A percentile compares a stretch with the other conserved stretches of the same genome.
Conservation (phyloP, 2,329 filamentous ascomycete genomes). For the Aspergillus sclerotialis region DNA sequence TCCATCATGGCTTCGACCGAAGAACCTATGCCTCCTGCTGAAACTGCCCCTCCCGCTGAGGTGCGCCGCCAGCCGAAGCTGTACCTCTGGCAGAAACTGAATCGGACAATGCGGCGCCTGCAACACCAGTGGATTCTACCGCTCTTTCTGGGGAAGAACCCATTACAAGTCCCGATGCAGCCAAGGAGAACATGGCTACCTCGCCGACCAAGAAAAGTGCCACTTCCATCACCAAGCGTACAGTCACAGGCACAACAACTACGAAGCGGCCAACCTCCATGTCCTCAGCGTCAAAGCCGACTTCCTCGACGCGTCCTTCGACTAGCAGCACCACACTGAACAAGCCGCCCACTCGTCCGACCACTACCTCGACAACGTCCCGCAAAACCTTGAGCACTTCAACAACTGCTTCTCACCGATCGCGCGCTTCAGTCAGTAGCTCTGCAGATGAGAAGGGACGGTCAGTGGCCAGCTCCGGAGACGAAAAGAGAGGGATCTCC, state of each 20-base stretch:
- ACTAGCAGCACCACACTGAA: constrained; percentile 33
- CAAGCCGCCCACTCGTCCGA: constrained; percentile 36
- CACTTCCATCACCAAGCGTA: constrained; percentile 24
- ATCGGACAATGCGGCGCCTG: constrained; percentile 23
- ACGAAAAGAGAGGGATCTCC: constrained; percentile 38
- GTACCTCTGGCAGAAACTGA: constrained; percentile 20
- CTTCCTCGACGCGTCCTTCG: constrained; percentile 21
- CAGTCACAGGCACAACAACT: constrained; percentile 26
- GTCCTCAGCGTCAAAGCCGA: constrained; percentile 22
- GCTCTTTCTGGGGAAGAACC: constrained; percentile 28
- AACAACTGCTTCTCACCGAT: constrained; percentile 32
- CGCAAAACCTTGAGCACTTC: constrained; percentile 31
- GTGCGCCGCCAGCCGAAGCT: constrained; percentile 14
- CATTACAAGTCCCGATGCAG: constrained; percentile 28
- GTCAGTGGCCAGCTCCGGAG: constrained; percentile 37
- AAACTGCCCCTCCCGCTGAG: constrained; percentile 4
- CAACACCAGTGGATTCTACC: constrained; percentile 27
- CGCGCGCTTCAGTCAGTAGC: constrained; percentile 36
- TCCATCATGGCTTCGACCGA: constrained; percentile 16
- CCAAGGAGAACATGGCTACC: constrained; percentile 25
- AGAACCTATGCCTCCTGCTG: constrained; percentile 18
- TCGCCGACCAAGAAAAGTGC: constrained; percentile 27
- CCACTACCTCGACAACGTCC: constrained; percentile 20
- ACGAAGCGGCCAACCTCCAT: constrained; percentile 31
- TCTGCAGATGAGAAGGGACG: constrained; percentile 37